phyloP scores from a whole-genome alignment of 805 yeast species.

The Metschnikowia gelsemii region DNA sequence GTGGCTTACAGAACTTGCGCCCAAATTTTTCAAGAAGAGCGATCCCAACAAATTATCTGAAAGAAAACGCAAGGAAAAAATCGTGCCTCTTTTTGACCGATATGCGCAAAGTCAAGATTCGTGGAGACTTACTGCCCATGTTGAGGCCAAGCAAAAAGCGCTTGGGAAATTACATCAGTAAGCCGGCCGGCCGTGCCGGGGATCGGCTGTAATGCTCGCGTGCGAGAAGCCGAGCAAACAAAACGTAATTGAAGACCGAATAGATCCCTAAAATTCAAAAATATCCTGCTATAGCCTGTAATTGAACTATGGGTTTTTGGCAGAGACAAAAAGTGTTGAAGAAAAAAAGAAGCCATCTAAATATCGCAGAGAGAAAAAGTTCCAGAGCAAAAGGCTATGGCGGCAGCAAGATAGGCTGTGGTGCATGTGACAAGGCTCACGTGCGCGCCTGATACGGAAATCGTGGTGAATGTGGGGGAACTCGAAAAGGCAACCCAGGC shows the following conservation, averaged over 20 bases:
- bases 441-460: slow-evolving; percentile 6
- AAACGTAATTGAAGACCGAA: too few relatives aligned
- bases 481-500: neutral
- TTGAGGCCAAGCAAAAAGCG: slow-evolving; percentile 28
- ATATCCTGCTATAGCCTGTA: too few relatives aligned
- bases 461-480: slow-evolving; percentile 4
- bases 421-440: slow-evolving; percentile 4
- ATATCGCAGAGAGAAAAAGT: neutral
- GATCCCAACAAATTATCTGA: slow-evolving; percentile 51
- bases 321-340: too few relatives aligned
- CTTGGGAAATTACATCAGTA: slow-evolving; percentile 22
- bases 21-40: slow-evolving; percentile 67
- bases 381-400: too few relatives aligned
- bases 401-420: too few relatives aligned
- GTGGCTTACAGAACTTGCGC: slow-evolving; percentile 73
- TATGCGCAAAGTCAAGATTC: slow-evolving; percentile 60
- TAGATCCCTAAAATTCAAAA: too few relatives aligned
- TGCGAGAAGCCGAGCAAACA: neutral
- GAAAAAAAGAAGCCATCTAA: neutral
- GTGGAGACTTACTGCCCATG: slow-evolving; percentile 68
- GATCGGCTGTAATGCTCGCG: neutral
- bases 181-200: too few relatives aligned
- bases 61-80: slow-evolving; percentile 57
- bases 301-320: too few relatives aligned
- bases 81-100: slow-evolving; percentile 68